These are phyloP conservation scores for Rhododendron ferrugineum DNA, from an alignment of 148 eudicot species.

Conservation along the genomic window DNA sequence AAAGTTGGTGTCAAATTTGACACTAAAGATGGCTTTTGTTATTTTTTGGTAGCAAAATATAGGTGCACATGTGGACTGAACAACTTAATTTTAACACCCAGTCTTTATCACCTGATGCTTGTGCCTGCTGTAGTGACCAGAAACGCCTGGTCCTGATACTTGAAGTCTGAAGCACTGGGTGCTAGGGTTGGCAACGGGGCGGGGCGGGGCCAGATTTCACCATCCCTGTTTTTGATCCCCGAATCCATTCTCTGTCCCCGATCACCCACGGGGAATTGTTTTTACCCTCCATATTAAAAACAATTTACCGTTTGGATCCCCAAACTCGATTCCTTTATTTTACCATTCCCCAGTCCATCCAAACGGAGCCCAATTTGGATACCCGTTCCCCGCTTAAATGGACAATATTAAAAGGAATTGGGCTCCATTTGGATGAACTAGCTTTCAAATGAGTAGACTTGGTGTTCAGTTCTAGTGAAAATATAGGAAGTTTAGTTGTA, in stretches of 20 bases:
- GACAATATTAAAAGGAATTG: background rate
- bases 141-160: background rate
- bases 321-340: background rate
- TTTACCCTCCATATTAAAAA: background rate
- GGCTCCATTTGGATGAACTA: background rate
- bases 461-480: background rate
- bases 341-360: background rate
- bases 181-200: no score
- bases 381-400: background rate
- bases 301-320: background rate
- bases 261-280: background rate
- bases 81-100: background rate
- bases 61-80: background rate
- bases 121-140: background rate
- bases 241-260: no score
- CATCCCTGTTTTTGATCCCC: no score
- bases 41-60: no score
- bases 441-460: background rate
- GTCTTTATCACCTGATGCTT: background rate
- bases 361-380: no score
- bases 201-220: no score
- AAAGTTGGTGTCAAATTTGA: background rate
- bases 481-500: background rate
- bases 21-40: background rate
- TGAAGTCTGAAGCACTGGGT: no score